Evolutionary conservation across 192 early-diverging fungal species (phyloP), one percentile per base, ranked within the genome.

Genomic region (Polychytrium aggregatum): DNA sequence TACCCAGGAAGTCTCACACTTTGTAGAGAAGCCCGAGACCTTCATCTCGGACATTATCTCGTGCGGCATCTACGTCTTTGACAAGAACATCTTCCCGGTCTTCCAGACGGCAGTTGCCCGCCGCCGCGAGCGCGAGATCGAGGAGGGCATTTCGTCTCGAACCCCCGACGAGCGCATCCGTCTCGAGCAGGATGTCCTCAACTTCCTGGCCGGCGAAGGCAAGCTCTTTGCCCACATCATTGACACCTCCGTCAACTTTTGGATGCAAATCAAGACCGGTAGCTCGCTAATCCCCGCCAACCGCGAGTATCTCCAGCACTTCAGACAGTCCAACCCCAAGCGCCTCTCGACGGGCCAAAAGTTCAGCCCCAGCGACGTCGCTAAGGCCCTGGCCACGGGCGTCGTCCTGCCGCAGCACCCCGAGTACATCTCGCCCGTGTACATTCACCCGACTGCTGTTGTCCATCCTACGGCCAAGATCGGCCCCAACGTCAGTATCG

Each of bases 1-100:
- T 29, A 98, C 86, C 13, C 69, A 84, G 40, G 83, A 92, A 57
- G 92, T 94, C 0, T 69, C 90, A 53, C 95, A 98, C 67, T 98
- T 96, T 58, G 95, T 96, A 25, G 92, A 98, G 63, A 98, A 98
- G 72, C 95, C 95, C 13, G 88, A 96, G 60, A 81, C 87, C 0
- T 93, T 90, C 63, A 74, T 98, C 44, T 93, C 90, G 38, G 85
- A 98, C 65, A 55, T 89, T 63, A 92, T 91, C 53, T 92, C 88
- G 16, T 90, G 89, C 46, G 95, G 95, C 53, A 85, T 98, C 33
- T 94, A 92, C 63, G 65, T 98, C 40, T 95, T 98, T 72, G 79
- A 87, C 62, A 72, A 72, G 54, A 77, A 84, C 36, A 82, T 98
- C 41, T 93, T 98, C 65, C 64, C 66, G 53, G 83, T 85, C 42